These are phyloP conservation scores for Globisporangium mamillatum DNA, from an alignment of 352 stramenopile genomes.

Conservation along the genomic window DNA sequence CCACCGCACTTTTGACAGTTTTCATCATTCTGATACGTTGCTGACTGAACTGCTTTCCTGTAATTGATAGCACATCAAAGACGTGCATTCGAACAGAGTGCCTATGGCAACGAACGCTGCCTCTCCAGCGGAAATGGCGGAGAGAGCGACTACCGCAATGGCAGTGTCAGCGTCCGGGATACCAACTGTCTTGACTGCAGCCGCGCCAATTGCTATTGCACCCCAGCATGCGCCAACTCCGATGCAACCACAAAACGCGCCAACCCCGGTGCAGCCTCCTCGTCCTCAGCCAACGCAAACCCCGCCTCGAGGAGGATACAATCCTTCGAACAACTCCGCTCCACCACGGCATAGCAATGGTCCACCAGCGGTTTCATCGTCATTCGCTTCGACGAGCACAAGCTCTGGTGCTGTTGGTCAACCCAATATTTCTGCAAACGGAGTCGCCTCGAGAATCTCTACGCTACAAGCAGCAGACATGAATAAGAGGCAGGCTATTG, in stretches of 20 bases:
- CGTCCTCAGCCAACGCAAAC: conserved; percentile 8
- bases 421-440: conserved; percentile 21
- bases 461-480: conserved; percentile 31
- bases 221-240: not conserved
- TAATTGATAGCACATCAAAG: conserved; percentile 50
- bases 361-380: conserved; percentile 6
- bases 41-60: not conserved
- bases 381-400: not conserved
- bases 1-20: not conserved
- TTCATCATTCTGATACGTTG: not conserved
- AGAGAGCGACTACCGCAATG: conserved; percentile 23
- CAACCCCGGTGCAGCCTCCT: conserved; percentile 5
- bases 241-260: not conserved
- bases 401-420: conserved; percentile 9
- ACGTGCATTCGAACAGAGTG: conserved; percentile 63
- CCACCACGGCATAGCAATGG: conserved; percentile 5
- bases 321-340: not conserved
- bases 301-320: conserved; percentile 3
- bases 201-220: not conserved
- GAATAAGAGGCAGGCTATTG: conserved; percentile 22
- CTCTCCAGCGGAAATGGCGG: conserved; percentile 14
- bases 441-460: conserved; percentile 27
- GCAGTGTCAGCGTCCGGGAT: conserved; percentile 13
- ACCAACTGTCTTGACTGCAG: conserved; percentile 12
- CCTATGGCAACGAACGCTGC: conserved; percentile 7